Conservation (phyloP, 2,329 filamentous ascomycete species). For the Aspergillus chevalieri region DNA sequence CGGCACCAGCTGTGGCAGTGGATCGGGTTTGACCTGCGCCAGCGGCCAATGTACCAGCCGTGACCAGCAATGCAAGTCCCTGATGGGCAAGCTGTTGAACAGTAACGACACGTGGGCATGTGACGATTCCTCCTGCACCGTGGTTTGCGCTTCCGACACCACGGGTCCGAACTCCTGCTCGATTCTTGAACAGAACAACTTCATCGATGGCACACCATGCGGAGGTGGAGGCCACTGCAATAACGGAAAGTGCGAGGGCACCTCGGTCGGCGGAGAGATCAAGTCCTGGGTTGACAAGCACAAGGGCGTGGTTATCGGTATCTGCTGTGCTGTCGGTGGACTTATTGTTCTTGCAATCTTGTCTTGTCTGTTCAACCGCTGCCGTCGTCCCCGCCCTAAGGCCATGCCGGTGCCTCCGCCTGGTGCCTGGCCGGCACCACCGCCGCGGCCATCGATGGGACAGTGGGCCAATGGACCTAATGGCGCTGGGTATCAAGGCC, state of each 20-base stretch:
- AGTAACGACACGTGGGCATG: constrained; percentile 78
- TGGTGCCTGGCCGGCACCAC: constrained; percentile 8
- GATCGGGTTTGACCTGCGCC: constrained; percentile 64
- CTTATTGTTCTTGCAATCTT: constrained; percentile 64
- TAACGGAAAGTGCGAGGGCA: constrained; percentile 71
- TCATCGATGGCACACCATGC: constrained; percentile 85
- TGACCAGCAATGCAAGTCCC: constrained; percentile 77
- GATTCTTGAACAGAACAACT: constrained; percentile 71
- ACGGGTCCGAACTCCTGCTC: constrained; percentile 64
- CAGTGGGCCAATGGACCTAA: constrained; percentile 19
- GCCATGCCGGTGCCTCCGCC: constrained; percentile 6
- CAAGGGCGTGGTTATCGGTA: constrained; percentile 74
- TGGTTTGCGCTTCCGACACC: constrained; percentile 68
- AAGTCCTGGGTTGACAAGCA: constrained; percentile 69
- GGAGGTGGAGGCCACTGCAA: constrained; percentile 70
- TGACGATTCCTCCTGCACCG: constrained; percentile 62
- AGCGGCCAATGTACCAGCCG: constrained; percentile 92
- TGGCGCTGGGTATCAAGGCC: constrained; percentile 18
- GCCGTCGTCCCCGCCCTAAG: constrained; percentile 37
- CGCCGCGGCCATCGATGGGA: constrained; percentile 8
- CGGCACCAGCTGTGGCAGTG: constrained; percentile 62
- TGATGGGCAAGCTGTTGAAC: constrained; percentile 69
- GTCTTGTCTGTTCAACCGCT: constrained; percentile 59
- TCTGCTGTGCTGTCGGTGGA: constrained; percentile 65
- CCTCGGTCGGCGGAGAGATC: constrained; percentile 64